Percentiles rank a stretch among this genome's conserved stretches.
phyloP scores from a whole-genome alignment of 2,329 filamentous ascomycete species.

The Periconia macrospinosa region DNA sequence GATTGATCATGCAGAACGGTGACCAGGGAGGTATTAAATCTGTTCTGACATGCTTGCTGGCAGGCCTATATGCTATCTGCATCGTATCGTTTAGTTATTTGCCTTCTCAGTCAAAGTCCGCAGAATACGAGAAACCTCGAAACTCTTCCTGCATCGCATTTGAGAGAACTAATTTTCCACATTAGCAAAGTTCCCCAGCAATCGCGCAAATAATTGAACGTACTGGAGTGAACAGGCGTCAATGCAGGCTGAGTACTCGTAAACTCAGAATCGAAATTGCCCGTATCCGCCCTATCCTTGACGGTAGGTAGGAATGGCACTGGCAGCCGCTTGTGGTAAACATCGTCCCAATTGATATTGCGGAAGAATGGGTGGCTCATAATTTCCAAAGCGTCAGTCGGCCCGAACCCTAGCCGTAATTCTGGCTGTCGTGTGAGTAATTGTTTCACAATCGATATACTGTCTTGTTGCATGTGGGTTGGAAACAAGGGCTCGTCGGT shows the following conservation, averaged over 20 bases:
- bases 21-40: too few species aligned
- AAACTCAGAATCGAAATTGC: slow-evolving; percentile 98
- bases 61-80: too few species aligned
- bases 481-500: slow-evolving; percentile 97
- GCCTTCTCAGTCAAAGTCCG: slow-evolving; percentile 68
- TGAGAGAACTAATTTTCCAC: slow-evolving; percentile 69
- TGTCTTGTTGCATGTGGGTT: slow-evolving; percentile 98
- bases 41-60: too few species aligned
- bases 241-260: slow-evolving; percentile 97
- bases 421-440: slow-evolving; percentile 94
- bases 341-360: slow-evolving; percentile 98
- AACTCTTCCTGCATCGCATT: slow-evolving; percentile 99
- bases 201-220: slow-evolving; percentile 42
- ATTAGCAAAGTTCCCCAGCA: too few species aligned
- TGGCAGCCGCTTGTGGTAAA: slow-evolving; percentile 90
- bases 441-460: slow-evolving; percentile 96
- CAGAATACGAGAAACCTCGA: slow-evolving; percentile 96
- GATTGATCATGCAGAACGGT: too few species aligned
- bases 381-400: slow-evolving; percentile 95
- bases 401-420: slow-evolving; percentile 86
- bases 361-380: slow-evolving; percentile 99
- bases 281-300: slow-evolving; percentile 91
- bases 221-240: slow-evolving; percentile 96
- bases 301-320: slow-evolving; percentile 90
- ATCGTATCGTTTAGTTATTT: too few species aligned